A percentile compares a stretch with the other conserved stretches of the same genome.
Conservation (phyloP, 2,329 filamentous ascomycete species). For the Botryotinia convoluta region DNA sequence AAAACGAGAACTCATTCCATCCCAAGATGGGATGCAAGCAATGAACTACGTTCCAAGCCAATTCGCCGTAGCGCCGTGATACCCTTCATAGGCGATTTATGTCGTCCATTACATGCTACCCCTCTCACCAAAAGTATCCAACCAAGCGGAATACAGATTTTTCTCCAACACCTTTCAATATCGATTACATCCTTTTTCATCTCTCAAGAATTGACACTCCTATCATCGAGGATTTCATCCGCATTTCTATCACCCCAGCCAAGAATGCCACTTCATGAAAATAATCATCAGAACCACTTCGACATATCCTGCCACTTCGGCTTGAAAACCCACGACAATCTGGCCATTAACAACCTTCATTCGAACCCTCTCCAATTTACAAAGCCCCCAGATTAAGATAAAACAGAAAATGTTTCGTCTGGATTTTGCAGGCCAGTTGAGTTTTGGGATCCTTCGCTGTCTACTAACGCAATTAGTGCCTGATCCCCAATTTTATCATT, state of each 20-base stretch:
- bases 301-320: neutral
- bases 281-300: neutral
- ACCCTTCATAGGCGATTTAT: neutral
- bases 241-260: neutral
- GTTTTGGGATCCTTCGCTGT: neutral
- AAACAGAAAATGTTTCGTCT: neutral
- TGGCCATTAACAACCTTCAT: neutral
- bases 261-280: neutral
- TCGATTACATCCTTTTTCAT: neutral
- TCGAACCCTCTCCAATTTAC: too few species aligned
- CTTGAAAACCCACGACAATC: neutral
- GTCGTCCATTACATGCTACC: neutral
- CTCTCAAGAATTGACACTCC: neutral
- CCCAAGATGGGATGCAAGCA: neutral
- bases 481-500: neutral
- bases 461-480: neutral
- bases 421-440: neutral
- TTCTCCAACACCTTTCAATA: neutral
- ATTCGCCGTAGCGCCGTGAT: neutral
- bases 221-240: neutral
- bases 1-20: neutral
- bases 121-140: neutral
- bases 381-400: neutral
- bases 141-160: neutral
- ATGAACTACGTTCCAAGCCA: neutral